Evolutionary conservation across 2,329 filamentous ascomycete species (phyloP).

Genomic region (Daldinia sp.): DNA sequence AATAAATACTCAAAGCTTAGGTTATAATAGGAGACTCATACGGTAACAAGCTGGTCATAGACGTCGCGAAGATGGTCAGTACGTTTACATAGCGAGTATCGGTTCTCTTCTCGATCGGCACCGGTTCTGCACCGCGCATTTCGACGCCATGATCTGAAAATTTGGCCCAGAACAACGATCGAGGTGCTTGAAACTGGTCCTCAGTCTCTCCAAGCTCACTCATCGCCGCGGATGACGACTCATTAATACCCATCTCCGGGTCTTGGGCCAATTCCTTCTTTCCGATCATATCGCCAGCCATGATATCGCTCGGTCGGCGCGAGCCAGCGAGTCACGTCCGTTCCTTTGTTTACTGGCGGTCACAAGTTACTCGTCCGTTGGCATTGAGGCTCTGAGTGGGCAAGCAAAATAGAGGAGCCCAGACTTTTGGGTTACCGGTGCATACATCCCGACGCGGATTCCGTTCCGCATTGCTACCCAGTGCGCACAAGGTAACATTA

Average conservation of each 20-base stretch:
- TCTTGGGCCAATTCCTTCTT: constrained; percentile 16
- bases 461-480: constrained; percentile 2
- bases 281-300: constrained; percentile 8
- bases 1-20: background rate
- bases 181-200: constrained; percentile 25
- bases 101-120: constrained; percentile 44
- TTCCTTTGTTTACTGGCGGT: background rate
- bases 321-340: background rate
- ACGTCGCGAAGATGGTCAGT: constrained; percentile 45
- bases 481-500: constrained; percentile 7
- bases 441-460: constrained; percentile 5
- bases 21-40: constrained; percentile 29
- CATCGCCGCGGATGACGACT: constrained; percentile 8
- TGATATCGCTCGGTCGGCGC: background rate
- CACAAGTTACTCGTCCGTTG: background rate
- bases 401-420: background rate
- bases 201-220: constrained; percentile 26
- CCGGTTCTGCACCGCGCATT: constrained; percentile 44
- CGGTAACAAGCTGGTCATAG: constrained; percentile 46
- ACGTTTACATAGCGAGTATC: constrained; percentile 46
- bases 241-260: constrained; percentile 25
- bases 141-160: constrained; percentile 41
- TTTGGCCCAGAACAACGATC: constrained; percentile 29
- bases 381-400: background rate
- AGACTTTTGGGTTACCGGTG: background rate